Evolutionary conservation across 106 monocot species (phyloP).

Genomic region (Dactylorhiza incarnata): DNA sequence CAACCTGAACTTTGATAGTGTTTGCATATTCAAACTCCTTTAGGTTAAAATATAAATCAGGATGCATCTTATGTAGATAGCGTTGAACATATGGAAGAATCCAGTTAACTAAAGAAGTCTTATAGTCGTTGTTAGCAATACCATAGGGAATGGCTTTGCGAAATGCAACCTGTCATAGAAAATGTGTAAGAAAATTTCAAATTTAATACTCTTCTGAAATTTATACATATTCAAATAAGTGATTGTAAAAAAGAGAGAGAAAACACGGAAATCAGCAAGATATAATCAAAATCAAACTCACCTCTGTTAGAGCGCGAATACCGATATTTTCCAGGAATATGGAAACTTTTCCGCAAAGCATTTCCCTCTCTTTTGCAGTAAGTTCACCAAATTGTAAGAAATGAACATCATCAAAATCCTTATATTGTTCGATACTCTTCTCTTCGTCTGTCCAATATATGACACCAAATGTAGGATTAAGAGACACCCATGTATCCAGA

Average conservation of each 20-base stretch:
- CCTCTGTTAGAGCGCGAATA: conserved; percentile 38
- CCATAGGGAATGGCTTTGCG: conserved; percentile 60
- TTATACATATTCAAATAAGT: too few relatives aligned
- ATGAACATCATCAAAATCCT: conserved; percentile 19
- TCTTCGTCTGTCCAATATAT: conserved; percentile 62
- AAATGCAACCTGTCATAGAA: conserved; percentile 26
- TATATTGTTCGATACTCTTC: conserved; percentile 27
- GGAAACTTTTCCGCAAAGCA: conserved; percentile 32
- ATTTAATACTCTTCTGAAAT: too few relatives aligned
- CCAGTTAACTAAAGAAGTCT: conserved; percentile 42
- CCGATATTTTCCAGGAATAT: conserved; percentile 36
- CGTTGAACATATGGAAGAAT: conserved; percentile 64
- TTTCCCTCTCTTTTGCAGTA: conserved; percentile 23
- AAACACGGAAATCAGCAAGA: background rate
- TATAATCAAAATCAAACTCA: conserved; percentile 1
- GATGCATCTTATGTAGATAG: conserved; percentile 48
- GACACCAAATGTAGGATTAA: conserved; percentile 39
- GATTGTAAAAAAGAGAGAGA: background rate
- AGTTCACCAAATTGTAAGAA: conserved; percentile 45
- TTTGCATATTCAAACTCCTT: conserved; percentile 36
- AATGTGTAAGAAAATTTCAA: background rate
- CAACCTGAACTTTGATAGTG: conserved; percentile 34
- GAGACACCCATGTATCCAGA: conserved; percentile 58
- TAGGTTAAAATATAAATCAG: conserved; percentile 33
- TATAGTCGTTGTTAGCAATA: conserved; percentile 11